Evolutionary conservation across 768 basidiomycete species (phyloP).

Genomic region (Tylopilus intermedius): DNA sequence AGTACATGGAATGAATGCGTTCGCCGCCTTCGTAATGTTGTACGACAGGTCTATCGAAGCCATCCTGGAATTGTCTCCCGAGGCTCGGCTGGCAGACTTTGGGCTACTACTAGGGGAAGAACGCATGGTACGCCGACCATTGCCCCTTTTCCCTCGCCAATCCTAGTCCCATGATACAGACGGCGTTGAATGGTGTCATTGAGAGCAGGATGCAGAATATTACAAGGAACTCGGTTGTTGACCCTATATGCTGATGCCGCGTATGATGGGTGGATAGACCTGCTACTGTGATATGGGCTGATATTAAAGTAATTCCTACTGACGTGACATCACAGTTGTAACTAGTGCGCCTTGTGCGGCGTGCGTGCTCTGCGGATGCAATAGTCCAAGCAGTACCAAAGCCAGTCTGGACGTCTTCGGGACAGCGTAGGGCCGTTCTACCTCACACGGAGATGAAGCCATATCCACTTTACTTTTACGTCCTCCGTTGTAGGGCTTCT

Average conservation of each 20-base stretch:
- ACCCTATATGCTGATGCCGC: conserved; percentile 12
- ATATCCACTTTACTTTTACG: conserved; percentile 4
- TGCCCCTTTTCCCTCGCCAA: conserved; percentile 1
- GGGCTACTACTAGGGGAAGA: conserved; percentile 44
- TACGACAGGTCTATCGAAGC: conserved; percentile 49
- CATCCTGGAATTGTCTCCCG: conserved; percentile 48
- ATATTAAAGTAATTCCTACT: conserved; percentile 30
- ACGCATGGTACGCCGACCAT: conserved; percentile 44
- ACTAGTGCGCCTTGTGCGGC: conserved; percentile 13
- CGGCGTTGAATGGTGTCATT: conserved; percentile 34
- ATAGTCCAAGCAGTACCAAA: conserved; percentile 21
- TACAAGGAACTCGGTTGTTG: conserved; percentile 10
- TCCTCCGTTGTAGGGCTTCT: conserved; percentile 2
- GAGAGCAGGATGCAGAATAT: conserved; percentile 32
- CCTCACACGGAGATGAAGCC: conserved; percentile 7
- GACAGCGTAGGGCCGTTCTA: background rate
- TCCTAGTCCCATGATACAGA: conserved; percentile 22
- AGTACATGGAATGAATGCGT: conserved; percentile 62
- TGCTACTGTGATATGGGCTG: conserved; percentile 8
- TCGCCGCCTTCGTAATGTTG: conserved; percentile 62
- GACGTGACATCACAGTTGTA: conserved; percentile 26
- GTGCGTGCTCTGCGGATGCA: conserved; percentile 14
- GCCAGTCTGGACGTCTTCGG: conserved; percentile 5
- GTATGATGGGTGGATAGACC: conserved; percentile 2
- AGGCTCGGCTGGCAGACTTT: conserved; percentile 44